Evolutionary conservation across 2,329 filamentous ascomycete genomes (phyloP).

Genomic region (Claviceps sp.): DNA sequence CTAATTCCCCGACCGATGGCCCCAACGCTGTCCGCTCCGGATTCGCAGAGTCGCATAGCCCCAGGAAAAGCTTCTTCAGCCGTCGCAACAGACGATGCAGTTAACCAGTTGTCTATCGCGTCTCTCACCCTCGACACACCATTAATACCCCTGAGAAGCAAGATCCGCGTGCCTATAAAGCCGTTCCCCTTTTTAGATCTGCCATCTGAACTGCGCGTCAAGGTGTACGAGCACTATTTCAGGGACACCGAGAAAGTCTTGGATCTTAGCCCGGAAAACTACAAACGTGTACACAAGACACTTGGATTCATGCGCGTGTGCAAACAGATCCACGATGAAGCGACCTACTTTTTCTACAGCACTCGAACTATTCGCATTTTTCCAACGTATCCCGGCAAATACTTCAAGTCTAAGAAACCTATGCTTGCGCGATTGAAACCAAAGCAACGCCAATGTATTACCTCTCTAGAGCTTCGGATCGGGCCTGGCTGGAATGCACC

Average conservation of each 20-base stretch:
- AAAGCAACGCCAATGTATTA: slow-evolving; percentile 45
- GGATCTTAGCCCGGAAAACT: slow-evolving; percentile 55
- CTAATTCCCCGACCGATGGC: slow-evolving; percentile 19
- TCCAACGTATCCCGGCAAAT: slow-evolving; percentile 47
- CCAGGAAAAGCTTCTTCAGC: slow-evolving; percentile 18
- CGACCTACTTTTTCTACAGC: slow-evolving; percentile 52
- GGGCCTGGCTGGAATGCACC: slow-evolving; percentile 62
- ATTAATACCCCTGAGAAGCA: slow-evolving; percentile 19
- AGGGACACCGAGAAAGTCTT: slow-evolving; percentile 37
- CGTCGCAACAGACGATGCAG: slow-evolving; percentile 26
- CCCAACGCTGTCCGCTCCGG: slow-evolving; percentile 14
- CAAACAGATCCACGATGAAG: slow-evolving; percentile 47
- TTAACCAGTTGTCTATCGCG: slow-evolving; percentile 27
- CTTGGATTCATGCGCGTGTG: slow-evolving; percentile 49
- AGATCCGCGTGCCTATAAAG: slow-evolving; percentile 19
- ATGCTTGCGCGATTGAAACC: slow-evolving; percentile 53
- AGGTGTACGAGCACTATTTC: slow-evolving; percentile 55
- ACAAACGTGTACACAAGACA: slow-evolving; percentile 44
- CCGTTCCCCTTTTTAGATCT: slow-evolving; percentile 55
- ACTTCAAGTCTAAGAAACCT: slow-evolving; percentile 62
- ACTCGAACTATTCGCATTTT: slow-evolving; percentile 52
- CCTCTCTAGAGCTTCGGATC: slow-evolving; percentile 53
- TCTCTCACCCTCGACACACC: slow-evolving; percentile 29
- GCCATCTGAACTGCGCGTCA: slow-evolving; percentile 55
- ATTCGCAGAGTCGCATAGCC: slow-evolving; percentile 24